Evolutionary conservation across 176 grass and related monocot species (phyloP).

Genomic region (Saccharum officinarum): DNA sequence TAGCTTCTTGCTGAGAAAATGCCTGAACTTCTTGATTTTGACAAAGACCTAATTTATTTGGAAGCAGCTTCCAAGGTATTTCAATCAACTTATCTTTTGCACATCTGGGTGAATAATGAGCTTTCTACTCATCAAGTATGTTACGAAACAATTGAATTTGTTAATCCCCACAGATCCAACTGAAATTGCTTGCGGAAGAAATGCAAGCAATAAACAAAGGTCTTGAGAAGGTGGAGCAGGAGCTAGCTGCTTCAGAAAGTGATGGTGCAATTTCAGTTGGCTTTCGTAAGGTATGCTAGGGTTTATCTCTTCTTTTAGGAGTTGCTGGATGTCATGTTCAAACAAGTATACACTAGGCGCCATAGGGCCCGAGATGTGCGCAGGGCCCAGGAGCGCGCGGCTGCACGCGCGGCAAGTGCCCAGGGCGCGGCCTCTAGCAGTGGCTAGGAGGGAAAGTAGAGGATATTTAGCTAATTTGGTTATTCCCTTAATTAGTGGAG

Average conservation of each 20-base stretch:
- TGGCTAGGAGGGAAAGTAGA: no score
- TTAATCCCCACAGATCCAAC: slow-evolving; percentile 73
- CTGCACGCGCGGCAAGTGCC: no score
- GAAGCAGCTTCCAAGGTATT: slow-evolving; percentile 98
- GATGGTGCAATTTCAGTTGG: slow-evolving; percentile 70
- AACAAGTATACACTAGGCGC: no score
- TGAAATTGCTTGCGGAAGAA: slow-evolving; percentile 91
- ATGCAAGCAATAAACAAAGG: slow-evolving; percentile 99
- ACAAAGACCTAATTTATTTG: slow-evolving; percentile 94
- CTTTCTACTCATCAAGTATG: slow-evolving; percentile 34
- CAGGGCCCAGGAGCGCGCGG: no score
- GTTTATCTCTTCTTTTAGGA: slow-evolving; percentile 26
- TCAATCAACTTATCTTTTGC: slow-evolving; percentile 7
- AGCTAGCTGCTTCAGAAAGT: slow-evolving; percentile 71
- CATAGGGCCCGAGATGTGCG: no score
- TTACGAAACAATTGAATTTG: slow-evolving; percentile 25
- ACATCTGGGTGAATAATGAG: slow-evolving; percentile 27
- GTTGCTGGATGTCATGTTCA: no score
- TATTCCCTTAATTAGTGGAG: no score
- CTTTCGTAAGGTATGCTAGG: slow-evolving; percentile 67
- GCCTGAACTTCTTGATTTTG: slow-evolving; percentile 98
- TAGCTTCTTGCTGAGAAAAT: slow-evolving; percentile 94
- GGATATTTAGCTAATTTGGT: no score
- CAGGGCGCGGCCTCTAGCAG: no score
- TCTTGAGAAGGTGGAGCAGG: slow-evolving; percentile 97